Evolutionary conservation across 1,139 yeast species (phyloP), one percentile per base, ranked within the genome.

Genomic region (Suhomyces bolitotheri): DNA sequence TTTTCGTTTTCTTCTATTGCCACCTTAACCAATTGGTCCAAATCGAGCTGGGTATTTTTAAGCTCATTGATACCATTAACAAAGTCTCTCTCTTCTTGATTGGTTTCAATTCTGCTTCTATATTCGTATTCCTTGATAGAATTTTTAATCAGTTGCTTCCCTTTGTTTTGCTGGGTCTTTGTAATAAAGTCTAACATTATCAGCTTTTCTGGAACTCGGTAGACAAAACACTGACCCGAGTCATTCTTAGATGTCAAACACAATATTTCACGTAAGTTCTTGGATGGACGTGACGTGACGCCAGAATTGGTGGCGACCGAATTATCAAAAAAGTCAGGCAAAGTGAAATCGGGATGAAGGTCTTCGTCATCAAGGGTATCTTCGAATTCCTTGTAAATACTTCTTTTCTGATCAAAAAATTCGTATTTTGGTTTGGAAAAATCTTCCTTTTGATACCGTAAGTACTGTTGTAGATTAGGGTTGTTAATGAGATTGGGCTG

Each of bases 111-210:
- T 16, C 58, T 38, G 3, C 49, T 36, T 22, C 39, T 42, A 16
- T 39, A 41, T 12, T 61, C 64, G 33, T 61, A 60, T 10, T 47
- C 46, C 13, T 41, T 34, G 22, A 72, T 46, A 12, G 50, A 46
- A 7, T 53, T 46, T 13, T 72, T 29, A 3, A 69, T 46, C 3
- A 44, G 43, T 7, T 54, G 37, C 36, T 66, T 68, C 11, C 54
- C 36, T 21, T 52, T 48, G 16, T 38, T 36, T 45, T 53, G 50
- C 34, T 66, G 71, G 1, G 63, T 60, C 26, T 63, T 69, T 31
- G 78, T 78, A 23, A 86, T 58, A 53, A 92, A 92, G 56, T 90
- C 96, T 21, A 89, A 60, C 31, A 84, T 62, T 4, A 92, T 71
- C 50, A 88, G 83, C 31, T 72, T 71, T 47, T 88, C 96, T 0